These are phyloP conservation scores for Gamarada debralockiae DNA, from an alignment of 495 filamentous ascomycete genomes.

Conservation along the genomic window DNA sequence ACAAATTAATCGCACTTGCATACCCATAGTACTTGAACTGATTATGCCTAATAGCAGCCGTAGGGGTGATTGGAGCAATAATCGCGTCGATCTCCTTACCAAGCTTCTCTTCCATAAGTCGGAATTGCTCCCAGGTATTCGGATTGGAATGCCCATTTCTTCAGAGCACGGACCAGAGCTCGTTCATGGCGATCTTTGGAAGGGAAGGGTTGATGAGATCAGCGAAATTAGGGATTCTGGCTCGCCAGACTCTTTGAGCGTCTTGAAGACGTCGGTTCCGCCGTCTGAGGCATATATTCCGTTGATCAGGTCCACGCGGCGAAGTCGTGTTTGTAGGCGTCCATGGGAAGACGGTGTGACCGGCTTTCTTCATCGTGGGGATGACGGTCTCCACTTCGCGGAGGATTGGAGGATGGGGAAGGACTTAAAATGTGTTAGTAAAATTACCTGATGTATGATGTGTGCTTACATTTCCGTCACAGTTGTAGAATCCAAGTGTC, in stretches of 20 bases:
- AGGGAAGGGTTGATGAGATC: slow-evolving; percentile 35
- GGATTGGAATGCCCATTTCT: slow-evolving; percentile 36
- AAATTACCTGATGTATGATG: slow-evolving; percentile 13
- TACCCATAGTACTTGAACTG: slow-evolving; percentile 61
- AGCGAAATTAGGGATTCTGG: slow-evolving; percentile 39
- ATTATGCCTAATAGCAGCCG: slow-evolving; percentile 38
- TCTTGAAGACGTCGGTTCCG: slow-evolving; percentile 31
- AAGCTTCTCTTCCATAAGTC: slow-evolving; percentile 25
- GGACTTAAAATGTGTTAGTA: slow-evolving; percentile 38
- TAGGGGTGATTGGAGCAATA: slow-evolving; percentile 56
- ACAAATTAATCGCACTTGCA: slow-evolving; percentile 65
- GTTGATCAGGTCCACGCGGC: slow-evolving; percentile 32
- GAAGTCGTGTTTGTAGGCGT: slow-evolving; percentile 35
- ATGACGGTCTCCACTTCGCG: slow-evolving; percentile 37
- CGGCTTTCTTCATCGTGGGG: slow-evolving; percentile 30
- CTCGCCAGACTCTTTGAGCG: slow-evolving; percentile 41
- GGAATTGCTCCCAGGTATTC: slow-evolving; percentile 36
- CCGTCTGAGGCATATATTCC: slow-evolving; percentile 38
- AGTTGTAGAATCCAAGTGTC: slow-evolving; percentile 58
- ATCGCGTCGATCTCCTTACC: slow-evolving; percentile 53
- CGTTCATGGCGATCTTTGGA: slow-evolving; percentile 23
- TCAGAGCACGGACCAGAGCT: slow-evolving; percentile 31
- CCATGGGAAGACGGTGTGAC: slow-evolving; percentile 39
- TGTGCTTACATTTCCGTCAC: slow-evolving; percentile 48
- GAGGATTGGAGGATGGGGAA: slow-evolving; percentile 62